Percentiles rank a stretch among this genome's conserved stretches.
Conservation (phyloP, 2,329 filamentous ascomycete species). For the Sarocladium brachiariae region DNA sequence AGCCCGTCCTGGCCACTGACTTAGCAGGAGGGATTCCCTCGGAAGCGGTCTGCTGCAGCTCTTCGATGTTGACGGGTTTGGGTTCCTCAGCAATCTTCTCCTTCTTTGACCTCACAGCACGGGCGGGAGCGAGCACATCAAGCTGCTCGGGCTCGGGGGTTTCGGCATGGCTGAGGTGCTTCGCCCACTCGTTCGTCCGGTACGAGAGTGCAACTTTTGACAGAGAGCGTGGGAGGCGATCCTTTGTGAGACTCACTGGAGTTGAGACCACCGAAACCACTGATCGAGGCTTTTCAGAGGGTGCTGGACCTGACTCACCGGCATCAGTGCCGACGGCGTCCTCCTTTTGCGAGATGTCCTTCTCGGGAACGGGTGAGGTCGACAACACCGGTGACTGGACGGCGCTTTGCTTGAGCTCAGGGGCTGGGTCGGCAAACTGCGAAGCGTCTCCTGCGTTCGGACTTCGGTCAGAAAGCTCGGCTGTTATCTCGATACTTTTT, state of each 20-base stretch:
- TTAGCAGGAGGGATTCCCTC: conserved; percentile 34
- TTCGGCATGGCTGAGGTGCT: conserved; percentile 76
- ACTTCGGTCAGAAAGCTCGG: conserved; percentile 24
- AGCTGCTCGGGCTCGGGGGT: conserved; percentile 59
- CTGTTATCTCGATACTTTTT: conserved; percentile 32
- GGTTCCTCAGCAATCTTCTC: conserved; percentile 35
- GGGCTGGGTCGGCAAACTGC: not conserved
- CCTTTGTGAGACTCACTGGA: conserved; percentile 46
- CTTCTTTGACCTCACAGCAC: conserved; percentile 19
- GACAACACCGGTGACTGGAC: not conserved
- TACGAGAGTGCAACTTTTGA: conserved; percentile 77
- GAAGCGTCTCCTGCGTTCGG: not conserved
- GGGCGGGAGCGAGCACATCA: conserved; percentile 29
- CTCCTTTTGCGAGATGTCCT: conserved; percentile 12
- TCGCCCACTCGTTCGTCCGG: conserved; percentile 93
- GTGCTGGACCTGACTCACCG: conserved; percentile 13
- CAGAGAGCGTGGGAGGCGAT: conserved; percentile 60
- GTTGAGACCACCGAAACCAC: conserved; percentile 35
- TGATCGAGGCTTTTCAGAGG: conserved; percentile 32
- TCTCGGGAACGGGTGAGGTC: not conserved
- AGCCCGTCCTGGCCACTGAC: conserved; percentile 18
- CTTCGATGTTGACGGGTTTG: conserved; percentile 56
- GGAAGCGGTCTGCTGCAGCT: conserved; percentile 57
- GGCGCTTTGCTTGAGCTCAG: conserved; percentile 1
- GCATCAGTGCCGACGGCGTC: not conserved